A percentile compares a stretch with the other conserved stretches of the same genome.
Conservation (phyloP, 2,329 filamentous ascomycete genomes). For the Aspergillus spinulosporus region DNA sequence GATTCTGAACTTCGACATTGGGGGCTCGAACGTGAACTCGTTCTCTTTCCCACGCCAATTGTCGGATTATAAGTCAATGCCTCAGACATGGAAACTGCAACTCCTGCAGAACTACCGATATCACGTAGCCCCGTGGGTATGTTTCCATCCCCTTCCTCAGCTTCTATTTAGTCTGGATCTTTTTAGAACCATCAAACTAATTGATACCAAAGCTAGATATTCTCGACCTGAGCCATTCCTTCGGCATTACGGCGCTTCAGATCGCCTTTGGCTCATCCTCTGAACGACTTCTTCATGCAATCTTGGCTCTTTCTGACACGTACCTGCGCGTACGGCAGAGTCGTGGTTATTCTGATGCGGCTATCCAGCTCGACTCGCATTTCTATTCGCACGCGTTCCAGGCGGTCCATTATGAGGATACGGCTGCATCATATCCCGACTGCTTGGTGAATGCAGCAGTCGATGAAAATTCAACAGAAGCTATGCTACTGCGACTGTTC, state of each 20-base stretch:
- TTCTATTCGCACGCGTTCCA: neutral
- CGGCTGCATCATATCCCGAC: neutral
- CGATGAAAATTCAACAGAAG: conserved; percentile 7
- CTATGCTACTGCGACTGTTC: conserved; percentile 20
- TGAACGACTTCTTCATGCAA: conserved; percentile 18
- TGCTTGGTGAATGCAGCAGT: neutral
- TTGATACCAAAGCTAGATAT: conserved; percentile 42
- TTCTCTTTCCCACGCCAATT: neutral
- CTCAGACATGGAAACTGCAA: conserved; percentile 30
- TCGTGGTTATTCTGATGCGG: neutral
- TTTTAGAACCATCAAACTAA: neutral
- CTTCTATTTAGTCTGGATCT: neutral
- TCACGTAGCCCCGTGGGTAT: conserved; percentile 49
- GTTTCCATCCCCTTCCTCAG: conserved; percentile 14
- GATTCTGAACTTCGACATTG: neutral
- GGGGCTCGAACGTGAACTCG: neutral
- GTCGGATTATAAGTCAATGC: neutral
- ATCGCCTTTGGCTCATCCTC: conserved; percentile 26
- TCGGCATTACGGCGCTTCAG: conserved; percentile 42
- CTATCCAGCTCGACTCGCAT: neutral
- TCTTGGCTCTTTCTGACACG: conserved; percentile 25
- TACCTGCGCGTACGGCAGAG: neutral
- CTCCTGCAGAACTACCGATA: conserved; percentile 49
- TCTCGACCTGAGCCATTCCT: conserved; percentile 43
- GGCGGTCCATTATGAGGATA: neutral